Evolutionary conservation across 257 asterid genomes (phyloP), one percentile per base, ranked within the genome.

Genomic region (Capsicum chinense): DNA sequence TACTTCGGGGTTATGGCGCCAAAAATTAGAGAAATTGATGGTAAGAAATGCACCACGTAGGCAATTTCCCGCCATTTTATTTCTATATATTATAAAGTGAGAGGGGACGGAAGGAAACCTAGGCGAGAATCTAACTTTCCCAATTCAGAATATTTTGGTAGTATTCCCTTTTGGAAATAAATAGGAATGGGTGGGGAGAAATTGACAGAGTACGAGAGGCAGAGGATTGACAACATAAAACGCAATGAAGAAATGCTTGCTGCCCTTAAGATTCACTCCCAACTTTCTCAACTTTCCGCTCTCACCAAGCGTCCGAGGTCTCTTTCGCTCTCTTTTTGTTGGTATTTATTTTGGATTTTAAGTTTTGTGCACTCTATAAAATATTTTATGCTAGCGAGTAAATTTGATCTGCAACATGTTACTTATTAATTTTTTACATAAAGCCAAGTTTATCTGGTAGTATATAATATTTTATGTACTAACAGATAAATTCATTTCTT

Each of bases 241-340:
- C 90, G 98, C 59, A 96, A 94, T 80, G 92, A 87, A 42, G 92
- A 96, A 82, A 93, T 96, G 94, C 81, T 93, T 82, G 94, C 98
- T 57, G 93, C 97, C 85, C 97, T 96, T 86, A 93, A 94, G 56
- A 73, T 96, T 79, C 97, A 83, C 11, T 93, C 98, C 33, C 88
- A 80, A 83, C 67, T 89, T 85, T 85, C 79, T 87, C 87, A 90
- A 80, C 97, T 96, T 63, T 81, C 92, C 84, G 83, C 89, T 44
- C 87, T 92, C 85, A 56, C 85, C 87, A 92, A 94, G 79, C 92
- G 93, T 84, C 90, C 79, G 12, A 90, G 93, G 95, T 93, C 39
- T 6, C 59, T 84, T 59, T 76, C 39, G 33, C 5, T 54, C 54
- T 81, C 37, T 26, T 21, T 58, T 5, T 56, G 2, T 12, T 63